Evolutionary conservation across 2,329 filamentous ascomycete genomes (phyloP).

Genomic region (Colletotrichum chlorophyti): DNA sequence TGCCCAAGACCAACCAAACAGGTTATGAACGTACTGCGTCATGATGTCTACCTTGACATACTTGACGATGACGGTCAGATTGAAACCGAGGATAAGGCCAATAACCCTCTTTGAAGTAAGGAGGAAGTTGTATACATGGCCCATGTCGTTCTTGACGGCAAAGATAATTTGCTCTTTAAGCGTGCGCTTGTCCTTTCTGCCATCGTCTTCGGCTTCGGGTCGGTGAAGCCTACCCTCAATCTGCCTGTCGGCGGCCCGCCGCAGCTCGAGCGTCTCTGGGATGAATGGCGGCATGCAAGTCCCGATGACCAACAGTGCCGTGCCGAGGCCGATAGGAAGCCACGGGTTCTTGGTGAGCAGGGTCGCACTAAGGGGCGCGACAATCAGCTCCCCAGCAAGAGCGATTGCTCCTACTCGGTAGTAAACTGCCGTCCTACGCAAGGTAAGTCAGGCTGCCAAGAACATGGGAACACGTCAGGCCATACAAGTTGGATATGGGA

Average conservation of each 20-base stretch:
- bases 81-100: slow-evolving; percentile 45
- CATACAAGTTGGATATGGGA: slow-evolving; percentile 38
- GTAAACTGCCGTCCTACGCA: slow-evolving; percentile 44
- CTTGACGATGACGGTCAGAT: slow-evolving; percentile 40
- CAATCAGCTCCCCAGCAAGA: slow-evolving; percentile 45
- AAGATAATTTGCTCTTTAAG: slow-evolving; percentile 32
- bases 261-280: slow-evolving; percentile 51
- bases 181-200: neutral
- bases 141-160: slow-evolving; percentile 35
- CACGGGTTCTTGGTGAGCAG: slow-evolving; percentile 48
- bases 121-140: slow-evolving; percentile 47
- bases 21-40: slow-evolving; percentile 59
- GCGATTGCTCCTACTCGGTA: slow-evolving; percentile 46
- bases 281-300: slow-evolving; percentile 40
- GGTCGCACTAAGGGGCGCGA: slow-evolving; percentile 48
- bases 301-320: slow-evolving; percentile 37
- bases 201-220: slow-evolving; percentile 3
- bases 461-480: neutral
- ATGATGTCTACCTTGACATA: slow-evolving; percentile 41
- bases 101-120: slow-evolving; percentile 45
- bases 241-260: slow-evolving; percentile 36
- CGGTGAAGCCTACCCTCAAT: slow-evolving; percentile 24
- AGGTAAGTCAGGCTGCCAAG: neutral
- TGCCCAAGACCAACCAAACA: slow-evolving; percentile 57
- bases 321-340: slow-evolving; percentile 45